Evolutionary conservation across 148 eudicot genomes (phyloP), one percentile per base, ranked within the genome.

Genomic region (Fagopyrum homotropicum): DNA sequence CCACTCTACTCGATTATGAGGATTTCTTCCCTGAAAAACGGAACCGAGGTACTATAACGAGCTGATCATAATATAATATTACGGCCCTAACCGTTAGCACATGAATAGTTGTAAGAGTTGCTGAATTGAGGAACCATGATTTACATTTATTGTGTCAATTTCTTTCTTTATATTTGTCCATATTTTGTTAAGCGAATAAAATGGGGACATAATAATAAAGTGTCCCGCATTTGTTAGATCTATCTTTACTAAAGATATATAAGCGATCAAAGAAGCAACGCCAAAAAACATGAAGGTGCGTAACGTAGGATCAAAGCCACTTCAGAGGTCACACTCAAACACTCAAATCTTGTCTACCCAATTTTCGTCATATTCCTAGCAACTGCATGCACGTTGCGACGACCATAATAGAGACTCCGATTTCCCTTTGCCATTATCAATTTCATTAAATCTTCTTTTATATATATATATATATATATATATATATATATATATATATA

Each of bases 371-470:
- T 22, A 19, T 30, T 22, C 6, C 15, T 9, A 30, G 43, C 14
- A 61, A 9, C 43, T 61, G 11, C 69, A 63, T 35, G 46, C 46
- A 64, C 70, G 70, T 64, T 64, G 70, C 70, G 46, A 29, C 45
- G 69, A 30, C 69, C 44, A 63, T 0, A 30, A 30, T 3, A 16
- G 4, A 29, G 44, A 60, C 66, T 29, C 12, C 45, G 4, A 35
- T 35, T 35, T 64, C 46, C 70, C 4, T 14, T 35, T 64, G 46
- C 40, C 70, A 0, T 40, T 64, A 4, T 64, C 70, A 22, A 35
- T 11, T 64, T 9, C 5, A 17, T 57, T 40, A 4, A 30, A 30
- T 40, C 26, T 22, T 22, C 26, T 35, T 35, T 0, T 1, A 35
- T 1, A 35, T 0, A 35, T 35, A 35, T 35, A 35, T 35, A 35